phyloP scores from a whole-genome alignment of 345 rosid species.

The Brassica rapa region DNA sequence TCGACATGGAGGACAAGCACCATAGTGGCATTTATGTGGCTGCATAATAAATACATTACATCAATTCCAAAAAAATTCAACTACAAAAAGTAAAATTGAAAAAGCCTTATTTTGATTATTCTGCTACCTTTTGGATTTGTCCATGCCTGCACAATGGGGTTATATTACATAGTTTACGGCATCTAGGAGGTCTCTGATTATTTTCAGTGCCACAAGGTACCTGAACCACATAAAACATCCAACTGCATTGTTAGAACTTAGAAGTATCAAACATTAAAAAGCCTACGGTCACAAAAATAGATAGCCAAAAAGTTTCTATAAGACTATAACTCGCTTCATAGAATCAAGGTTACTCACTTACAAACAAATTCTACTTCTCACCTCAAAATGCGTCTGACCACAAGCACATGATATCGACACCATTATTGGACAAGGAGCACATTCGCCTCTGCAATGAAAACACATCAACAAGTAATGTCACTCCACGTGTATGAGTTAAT shows the following conservation, averaged over 20 bases:
- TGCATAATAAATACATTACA: slow-evolving; percentile 41
- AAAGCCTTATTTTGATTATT: slow-evolving; percentile 15
- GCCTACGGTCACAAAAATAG: neutral
- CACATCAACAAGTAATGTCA: no score
- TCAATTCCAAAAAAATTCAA: neutral
- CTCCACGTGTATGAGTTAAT: neutral
- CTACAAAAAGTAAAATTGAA: neutral
- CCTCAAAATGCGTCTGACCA: slow-evolving; percentile 82
- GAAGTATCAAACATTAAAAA: neutral
- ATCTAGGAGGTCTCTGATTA: slow-evolving; percentile 88
- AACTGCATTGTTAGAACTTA: neutral
- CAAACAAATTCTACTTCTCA: slow-evolving; percentile 39
- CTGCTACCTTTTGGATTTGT: slow-evolving; percentile 63
- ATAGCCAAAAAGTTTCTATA: no score
- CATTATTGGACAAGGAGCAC: slow-evolving; percentile 96
- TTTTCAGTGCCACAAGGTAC: slow-evolving; percentile 98
- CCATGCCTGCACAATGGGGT: slow-evolving; percentile 75
- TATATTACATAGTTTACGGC: slow-evolving; percentile 69
- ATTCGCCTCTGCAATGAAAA: slow-evolving; percentile 86
- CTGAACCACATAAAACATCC: slow-evolving; percentile 42
- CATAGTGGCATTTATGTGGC: slow-evolving; percentile 94
- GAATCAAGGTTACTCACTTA: no score
- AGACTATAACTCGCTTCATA: neutral
- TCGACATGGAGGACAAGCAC: slow-evolving; percentile 84
- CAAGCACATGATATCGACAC: slow-evolving; percentile 86